Evolutionary conservation across 2,329 filamentous ascomycete genomes (phyloP), one percentile per base, ranked within the genome.

Genomic region (Alternaria conjuncta): DNA sequence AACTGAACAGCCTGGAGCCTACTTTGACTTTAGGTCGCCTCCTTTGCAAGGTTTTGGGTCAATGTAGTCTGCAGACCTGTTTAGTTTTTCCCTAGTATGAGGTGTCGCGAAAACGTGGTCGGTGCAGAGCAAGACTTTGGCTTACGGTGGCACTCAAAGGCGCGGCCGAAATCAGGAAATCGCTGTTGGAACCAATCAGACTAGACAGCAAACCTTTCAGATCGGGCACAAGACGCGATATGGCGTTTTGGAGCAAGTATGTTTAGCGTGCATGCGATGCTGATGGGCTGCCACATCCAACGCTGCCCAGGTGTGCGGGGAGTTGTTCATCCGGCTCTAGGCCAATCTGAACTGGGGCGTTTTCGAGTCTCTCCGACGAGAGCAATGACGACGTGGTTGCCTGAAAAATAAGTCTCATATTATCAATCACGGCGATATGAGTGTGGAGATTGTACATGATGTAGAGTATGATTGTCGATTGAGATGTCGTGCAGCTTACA

Each of bases 321-420:
- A 36, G 57, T 55, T 55, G 11, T 60, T 60, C 57, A 55, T 26
- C 57, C 57, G 57, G 25, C 4, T 26, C 32, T 18, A 51, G 13
- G 43, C 57, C 41, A 46, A 28, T 13, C 23, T 44, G 50, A 47
- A 13, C 28, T 36, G 23, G 26, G 49, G 49, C 49, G 15, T 50
- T 20, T 44, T 32, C 21, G 18, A 36, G 57, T 60, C 57, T 25
- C 43, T 21, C 57, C 57, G 57, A 46, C 13, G 15, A 26, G 6
- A 10, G n/a, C 23, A 50, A 41, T 25, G 23, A 9, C 6, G 13
- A 44, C n/a, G 32, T 36, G 7, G 13, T 30, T 58, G 55, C 55
- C 45, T 58, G 32, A 18, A 25, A 41, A 20, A 25, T 23, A n/a
- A 36, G 21, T 36, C 36, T 21, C 49, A 41, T n/a, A 20, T 32